phyloP scores from a whole-genome alignment of 208 protist species.

The Plasmodiophora brassicae region DNA sequence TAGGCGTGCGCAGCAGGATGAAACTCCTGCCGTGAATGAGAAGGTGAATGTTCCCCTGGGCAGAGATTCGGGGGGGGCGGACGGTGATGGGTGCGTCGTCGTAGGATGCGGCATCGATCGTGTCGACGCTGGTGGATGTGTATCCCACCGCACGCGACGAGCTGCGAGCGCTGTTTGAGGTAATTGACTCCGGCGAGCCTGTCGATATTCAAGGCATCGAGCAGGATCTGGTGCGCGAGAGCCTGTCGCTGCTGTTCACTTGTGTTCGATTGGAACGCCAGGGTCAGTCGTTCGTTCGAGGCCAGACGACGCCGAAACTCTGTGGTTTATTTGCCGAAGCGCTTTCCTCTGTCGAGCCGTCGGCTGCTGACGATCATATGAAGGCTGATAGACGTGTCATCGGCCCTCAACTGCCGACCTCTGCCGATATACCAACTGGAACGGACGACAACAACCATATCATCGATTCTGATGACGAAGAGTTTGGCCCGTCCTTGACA shows the following conservation, averaged over 20 bases:
- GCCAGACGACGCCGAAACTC: background rate
- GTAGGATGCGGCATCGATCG: background rate
- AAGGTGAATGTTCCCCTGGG: background rate
- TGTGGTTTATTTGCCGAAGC: background rate
- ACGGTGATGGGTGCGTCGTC: background rate
- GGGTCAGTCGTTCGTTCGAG: background rate
- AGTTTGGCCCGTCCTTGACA: background rate
- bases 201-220: background rate
- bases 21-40: background rate
- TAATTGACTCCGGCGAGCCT: background rate
- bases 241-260: background rate
- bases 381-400: background rate
- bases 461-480: background rate
- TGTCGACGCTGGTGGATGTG: background rate
- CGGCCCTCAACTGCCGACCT: background rate
- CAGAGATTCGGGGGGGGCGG: background rate
- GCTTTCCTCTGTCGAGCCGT: background rate
- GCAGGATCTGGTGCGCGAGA: background rate
- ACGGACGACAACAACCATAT: too few relatives aligned
- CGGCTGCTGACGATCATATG: background rate
- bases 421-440: too few relatives aligned
- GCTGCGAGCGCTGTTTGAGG: background rate
- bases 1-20: background rate
- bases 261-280: background rate
- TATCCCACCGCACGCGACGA: background rate